Percentiles rank a stretch among this genome's conserved stretches.
phyloP scores from a whole-genome alignment of 768 basidiomycete species.

The Tulasnella calospora region DNA sequence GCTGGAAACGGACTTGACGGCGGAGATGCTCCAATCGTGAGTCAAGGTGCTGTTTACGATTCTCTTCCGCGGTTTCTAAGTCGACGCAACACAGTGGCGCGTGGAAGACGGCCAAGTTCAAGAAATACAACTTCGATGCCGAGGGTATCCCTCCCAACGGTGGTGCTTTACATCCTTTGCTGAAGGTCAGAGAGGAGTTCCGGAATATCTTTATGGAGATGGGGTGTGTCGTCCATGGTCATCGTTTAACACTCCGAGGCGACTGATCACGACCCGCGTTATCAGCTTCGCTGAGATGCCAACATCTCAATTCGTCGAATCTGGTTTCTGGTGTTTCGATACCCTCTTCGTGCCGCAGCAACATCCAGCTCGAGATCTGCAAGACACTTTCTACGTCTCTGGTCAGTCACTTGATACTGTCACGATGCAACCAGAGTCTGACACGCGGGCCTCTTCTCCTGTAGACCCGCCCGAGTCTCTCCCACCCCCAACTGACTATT shows the following conservation, averaged over 20 bases:
- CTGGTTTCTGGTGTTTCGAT: constrained; percentile 99
- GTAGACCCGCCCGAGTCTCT: constrained; percentile 75
- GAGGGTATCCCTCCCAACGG: constrained; percentile 85
- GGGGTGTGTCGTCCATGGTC: constrained; percentile 58
- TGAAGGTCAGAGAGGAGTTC: constrained; percentile 97
- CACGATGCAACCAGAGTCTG: constrained; percentile 8
- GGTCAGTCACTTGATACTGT: constrained; percentile 44
- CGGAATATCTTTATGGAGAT: constrained; percentile 97
- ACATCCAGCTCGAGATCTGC: constrained; percentile 94
- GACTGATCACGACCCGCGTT: neutral
- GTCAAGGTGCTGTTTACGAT: constrained; percentile 34
- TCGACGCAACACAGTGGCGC: constrained; percentile 55
- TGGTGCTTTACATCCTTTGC: constrained; percentile 89
- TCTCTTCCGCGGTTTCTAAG: neutral
- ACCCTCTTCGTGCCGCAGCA: constrained; percentile 97
- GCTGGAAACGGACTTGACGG: constrained; percentile 93
- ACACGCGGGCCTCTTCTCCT: constrained; percentile 12
- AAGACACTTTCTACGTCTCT: constrained; percentile 98
- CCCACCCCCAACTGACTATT: constrained; percentile 74
- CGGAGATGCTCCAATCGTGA: constrained; percentile 89
- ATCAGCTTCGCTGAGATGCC: constrained; percentile 97
- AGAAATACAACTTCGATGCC: constrained; percentile 98
- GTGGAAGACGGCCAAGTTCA: constrained; percentile 91
- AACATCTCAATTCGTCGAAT: constrained; percentile 91
- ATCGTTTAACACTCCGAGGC: neutral